Conservation (phyloP, 306 rosid species). For the Rubus idaeus region DNA sequence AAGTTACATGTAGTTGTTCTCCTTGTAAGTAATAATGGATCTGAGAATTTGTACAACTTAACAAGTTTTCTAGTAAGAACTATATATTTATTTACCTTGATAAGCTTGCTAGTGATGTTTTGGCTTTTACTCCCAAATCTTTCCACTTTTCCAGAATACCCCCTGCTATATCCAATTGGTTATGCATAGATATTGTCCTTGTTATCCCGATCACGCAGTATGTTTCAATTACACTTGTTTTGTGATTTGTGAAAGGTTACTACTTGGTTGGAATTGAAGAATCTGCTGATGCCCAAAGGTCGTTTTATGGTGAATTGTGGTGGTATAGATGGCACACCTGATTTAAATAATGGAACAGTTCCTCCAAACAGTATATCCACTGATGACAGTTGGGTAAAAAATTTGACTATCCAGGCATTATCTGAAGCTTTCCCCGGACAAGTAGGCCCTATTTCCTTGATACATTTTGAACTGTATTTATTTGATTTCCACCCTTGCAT, state of each 20-base stretch:
- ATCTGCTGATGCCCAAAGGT: slow-evolving; percentile 65
- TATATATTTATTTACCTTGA: not conserved
- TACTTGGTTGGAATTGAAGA: slow-evolving; percentile 67
- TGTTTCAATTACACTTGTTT: slow-evolving; percentile 1
- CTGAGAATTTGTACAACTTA: not conserved
- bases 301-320: slow-evolving; percentile 95
- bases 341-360: slow-evolving; percentile 26
- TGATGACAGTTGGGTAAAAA: slow-evolving; percentile 51
- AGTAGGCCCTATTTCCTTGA: slow-evolving; percentile 40
- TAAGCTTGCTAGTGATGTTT: not conserved
- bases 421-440: slow-evolving; percentile 76
- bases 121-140: not conserved
- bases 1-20: not conserved
- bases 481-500: slow-evolving; percentile 8
- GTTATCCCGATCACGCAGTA: slow-evolving; percentile 7
- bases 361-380: slow-evolving; percentile 32
- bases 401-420: slow-evolving; percentile 59
- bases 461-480: not conserved
- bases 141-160: not conserved
- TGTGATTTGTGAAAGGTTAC: slow-evolving; percentile 41
- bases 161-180: not conserved
- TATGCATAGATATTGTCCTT: not conserved
- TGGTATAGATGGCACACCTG: slow-evolving; percentile 54
- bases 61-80: not conserved
- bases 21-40: not conserved